phyloP scores from a whole-genome alignment of 2,329 filamentous ascomycete genomes.

The Fusarium austroafricanum region DNA sequence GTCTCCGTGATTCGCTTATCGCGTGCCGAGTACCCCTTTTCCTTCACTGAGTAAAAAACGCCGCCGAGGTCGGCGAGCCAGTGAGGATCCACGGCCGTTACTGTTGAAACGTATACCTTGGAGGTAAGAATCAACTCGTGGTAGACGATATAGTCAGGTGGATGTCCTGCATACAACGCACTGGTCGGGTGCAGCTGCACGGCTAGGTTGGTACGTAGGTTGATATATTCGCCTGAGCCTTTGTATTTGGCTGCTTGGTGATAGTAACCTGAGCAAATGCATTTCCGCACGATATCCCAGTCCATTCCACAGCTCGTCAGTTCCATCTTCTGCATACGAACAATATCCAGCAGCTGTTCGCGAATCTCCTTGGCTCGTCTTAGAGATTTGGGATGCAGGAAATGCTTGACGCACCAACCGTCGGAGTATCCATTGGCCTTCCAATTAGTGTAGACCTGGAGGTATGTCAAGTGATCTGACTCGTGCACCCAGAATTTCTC shows the following conservation, averaged over 20 bases:
- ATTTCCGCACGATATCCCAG: slow-evolving; percentile 95
- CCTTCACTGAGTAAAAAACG: slow-evolving; percentile 97
- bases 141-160: slow-evolving; percentile 97
- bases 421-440: slow-evolving; percentile 90
- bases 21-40: slow-evolving; percentile 92
- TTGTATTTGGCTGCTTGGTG: slow-evolving; percentile 97
- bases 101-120: slow-evolving; percentile 98
- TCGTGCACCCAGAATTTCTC: slow-evolving; percentile 99
- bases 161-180: slow-evolving; percentile 92
- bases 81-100: slow-evolving; percentile 94
- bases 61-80: slow-evolving; percentile 97
- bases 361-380: slow-evolving; percentile 93
- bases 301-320: slow-evolving; percentile 92
- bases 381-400: slow-evolving; percentile 93
- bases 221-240: slow-evolving; percentile 97
- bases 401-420: slow-evolving; percentile 92
- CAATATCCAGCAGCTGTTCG: slow-evolving; percentile 93
- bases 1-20: slow-evolving; percentile 89
- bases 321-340: slow-evolving; percentile 91
- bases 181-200: slow-evolving; percentile 95
- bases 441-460: slow-evolving; percentile 98
- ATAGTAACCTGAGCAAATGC: slow-evolving; percentile 98
- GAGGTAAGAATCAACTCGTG: slow-evolving; percentile 97
- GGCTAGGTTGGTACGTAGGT: slow-evolving; percentile 91
- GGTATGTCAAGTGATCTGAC: slow-evolving; percentile 93